Conservation (phyloP, 2,329 filamentous ascomycete genomes). For the Ophiocordyceps camponoti-leonardi region DNA sequence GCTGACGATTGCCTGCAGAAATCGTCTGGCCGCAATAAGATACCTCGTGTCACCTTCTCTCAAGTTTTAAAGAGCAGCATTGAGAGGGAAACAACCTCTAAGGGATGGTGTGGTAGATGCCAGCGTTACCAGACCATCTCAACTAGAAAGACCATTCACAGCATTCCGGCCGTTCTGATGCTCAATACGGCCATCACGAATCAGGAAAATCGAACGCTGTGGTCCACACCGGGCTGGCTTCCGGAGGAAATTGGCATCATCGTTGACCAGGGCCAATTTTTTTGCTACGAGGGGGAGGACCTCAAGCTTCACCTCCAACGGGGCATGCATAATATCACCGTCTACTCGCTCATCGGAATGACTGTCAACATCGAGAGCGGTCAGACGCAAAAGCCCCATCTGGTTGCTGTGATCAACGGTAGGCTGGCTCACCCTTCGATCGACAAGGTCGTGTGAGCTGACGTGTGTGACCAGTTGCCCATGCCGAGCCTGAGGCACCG, state of each 20-base stretch:
- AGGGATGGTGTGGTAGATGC: slow-evolving; percentile 88
- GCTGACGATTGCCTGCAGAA: slow-evolving; percentile 18
- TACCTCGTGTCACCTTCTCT: slow-evolving; percentile 54
- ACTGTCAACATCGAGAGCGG: slow-evolving; percentile 80
- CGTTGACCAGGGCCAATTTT: slow-evolving; percentile 78
- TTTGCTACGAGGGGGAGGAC: slow-evolving; percentile 88
- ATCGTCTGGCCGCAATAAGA: slow-evolving; percentile 28
- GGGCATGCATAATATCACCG: slow-evolving; percentile 62
- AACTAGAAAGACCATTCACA: slow-evolving; percentile 69
- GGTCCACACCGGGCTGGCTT: slow-evolving; percentile 80
- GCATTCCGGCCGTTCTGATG: slow-evolving; percentile 70
- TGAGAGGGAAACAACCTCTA: slow-evolving; percentile 71
- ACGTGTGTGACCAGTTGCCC: slow-evolving; percentile 31
- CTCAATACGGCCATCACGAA: slow-evolving; percentile 65
- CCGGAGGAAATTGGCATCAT: slow-evolving; percentile 90
- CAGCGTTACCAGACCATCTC: slow-evolving; percentile 78
- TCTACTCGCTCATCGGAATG: slow-evolving; percentile 83
- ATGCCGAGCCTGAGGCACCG: slow-evolving; percentile 42
- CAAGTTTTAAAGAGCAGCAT: slow-evolving; percentile 86
- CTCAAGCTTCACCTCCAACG: slow-evolving; percentile 63
- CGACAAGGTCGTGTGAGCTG: not conserved
- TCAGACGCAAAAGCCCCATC: slow-evolving; percentile 71
- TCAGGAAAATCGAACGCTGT: slow-evolving; percentile 60
- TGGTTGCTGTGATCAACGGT: slow-evolving; percentile 85
- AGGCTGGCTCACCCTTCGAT: slow-evolving; percentile 8